Base-by-base conservation (phyloP, 805 yeast genomes). In the Cyberlindnera nakhonratchasimensis region DNA sequence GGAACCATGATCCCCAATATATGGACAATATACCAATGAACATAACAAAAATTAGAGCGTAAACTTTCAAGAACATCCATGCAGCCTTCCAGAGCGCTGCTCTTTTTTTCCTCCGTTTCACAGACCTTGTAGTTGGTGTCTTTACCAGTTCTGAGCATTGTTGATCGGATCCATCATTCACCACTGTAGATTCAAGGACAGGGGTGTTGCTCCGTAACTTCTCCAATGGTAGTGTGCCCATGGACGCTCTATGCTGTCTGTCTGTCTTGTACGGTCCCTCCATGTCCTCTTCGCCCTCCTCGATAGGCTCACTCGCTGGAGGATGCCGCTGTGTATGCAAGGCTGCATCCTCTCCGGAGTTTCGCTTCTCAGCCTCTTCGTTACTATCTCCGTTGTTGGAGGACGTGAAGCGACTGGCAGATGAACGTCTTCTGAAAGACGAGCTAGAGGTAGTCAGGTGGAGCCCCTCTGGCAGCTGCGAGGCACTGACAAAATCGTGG, bases 1-100 rank as follows among this genome's bases (percentile, higher is more conserved):
- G n/a, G 33, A 42, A 57, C 39, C 51, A 46, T 0, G 62, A 55
- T 5, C 61, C 63, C 63, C 64, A 59, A 31, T 57, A 55, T 3
- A 65, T 54, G 7, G 64, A 54, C 28, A 65, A 35, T 13, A 61
- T 50, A 3, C 54, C 47, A 16, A 59, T 39, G 21, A 60, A 51
- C 14, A 57, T 45, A 19, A 53, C 25, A 5, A 54, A 51, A 11
- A 65, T 33, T 13, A 54, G 16, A 2, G 51, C 5, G 33, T 54
- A 55, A 22, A 43, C 47, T 20, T 24, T 45, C 3, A 37, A 11
- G 24, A 54, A 54, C 35, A 46, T 43, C 19, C 24, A 21, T n/a
- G 44, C 43, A 1, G 51, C 48, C 30, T 49, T 50, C 45, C 39
- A 13, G 34, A 30, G 14, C 14, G 35, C 35, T 38, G 45, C 39